Base-by-base conservation (phyloP, 495 filamentous ascomycete species). In the Talaromyces ruber region DNA sequence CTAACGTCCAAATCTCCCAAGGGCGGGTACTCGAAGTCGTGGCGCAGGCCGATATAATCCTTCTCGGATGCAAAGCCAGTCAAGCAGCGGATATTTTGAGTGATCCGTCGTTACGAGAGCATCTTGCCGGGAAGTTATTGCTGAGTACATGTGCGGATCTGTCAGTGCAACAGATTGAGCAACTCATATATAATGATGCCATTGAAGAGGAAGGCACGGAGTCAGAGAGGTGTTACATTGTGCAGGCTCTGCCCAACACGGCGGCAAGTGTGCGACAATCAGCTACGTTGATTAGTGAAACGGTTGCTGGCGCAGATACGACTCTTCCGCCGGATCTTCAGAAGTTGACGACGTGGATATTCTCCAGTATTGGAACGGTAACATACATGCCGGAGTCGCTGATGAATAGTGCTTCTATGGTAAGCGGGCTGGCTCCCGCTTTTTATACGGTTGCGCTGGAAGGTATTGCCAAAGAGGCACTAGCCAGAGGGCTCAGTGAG, bases 131-230 rank as follows among this genome's bases (percentile, higher is more conserved):
- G 2, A 97, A 97, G 65, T 76, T 97, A 4, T 75, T 97, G 5
- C 89, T 97, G 65, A 88, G 84, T 67, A 91, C 97, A 60, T 82
- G 91, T 47, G 93, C 91, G 1, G 93, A 93, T n/a, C 86, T 93
- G 5, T 82, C 86, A 0, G 82, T 84, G 0, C 54, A 78, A 14
- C 82, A 91, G 64, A 82, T 96, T 29, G 78, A 83, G 61, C 68
- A 70, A 4, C 79, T 80, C n/a, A 72, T 96, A 1, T 82, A 84
- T 59, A 75, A 75, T 0, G 72, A 60, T 30, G 25, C 7, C 25
- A 58, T 6, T 37, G 37, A 12, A 9, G 29, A 57, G 9, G 34
- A 34, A 29, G 21, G 34, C 26, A 9, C 51, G 11, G 24, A 4
- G 5, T 16, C 24, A 1, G 32, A 60, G 28, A 37, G 47, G 0